These are phyloP conservation scores for Aeminium ludgeri DNA, from an alignment of 495 filamentous ascomycete genomes.

Conservation along the genomic window DNA sequence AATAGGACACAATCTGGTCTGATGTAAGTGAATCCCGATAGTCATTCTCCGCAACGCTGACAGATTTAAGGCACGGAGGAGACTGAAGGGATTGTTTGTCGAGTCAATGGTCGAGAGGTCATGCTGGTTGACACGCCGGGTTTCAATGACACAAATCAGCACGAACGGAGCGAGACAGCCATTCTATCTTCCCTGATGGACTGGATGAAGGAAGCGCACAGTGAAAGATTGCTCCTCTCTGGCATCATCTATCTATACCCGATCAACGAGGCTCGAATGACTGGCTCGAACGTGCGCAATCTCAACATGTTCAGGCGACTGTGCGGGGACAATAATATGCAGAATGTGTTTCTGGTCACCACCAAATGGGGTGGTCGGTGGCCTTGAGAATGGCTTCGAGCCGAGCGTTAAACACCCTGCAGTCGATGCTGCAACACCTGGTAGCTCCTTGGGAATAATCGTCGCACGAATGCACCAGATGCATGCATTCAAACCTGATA, in stretches of 20 bases:
- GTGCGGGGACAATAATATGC: neutral
- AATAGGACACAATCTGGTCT: neutral
- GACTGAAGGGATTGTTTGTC: neutral
- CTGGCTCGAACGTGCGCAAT: neutral
- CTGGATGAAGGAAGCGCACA: neutral
- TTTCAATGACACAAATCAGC: neutral
- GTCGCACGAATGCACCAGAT: too few relatives aligned
- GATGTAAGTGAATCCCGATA: too few relatives aligned
- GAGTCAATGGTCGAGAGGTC: neutral
- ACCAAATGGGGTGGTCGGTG: too few relatives aligned
- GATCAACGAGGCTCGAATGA: slow-evolving; percentile 1
- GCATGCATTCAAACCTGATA: too few relatives aligned
- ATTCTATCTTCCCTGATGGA: neutral
- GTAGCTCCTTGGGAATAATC: too few relatives aligned
- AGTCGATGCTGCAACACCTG: too few relatives aligned
- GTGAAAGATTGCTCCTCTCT: neutral
- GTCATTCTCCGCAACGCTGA: too few relatives aligned
- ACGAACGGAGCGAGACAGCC: neutral
- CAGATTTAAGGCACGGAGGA: too few relatives aligned
- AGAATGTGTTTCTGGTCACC: too few relatives aligned
- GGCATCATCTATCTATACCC: neutral
- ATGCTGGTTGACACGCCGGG: neutral
- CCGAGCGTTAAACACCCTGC: too few relatives aligned
- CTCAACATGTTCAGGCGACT: neutral
- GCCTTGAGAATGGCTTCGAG: too few relatives aligned